Evolutionary conservation across 768 basidiomycete genomes (phyloP).

Genomic region (Cyathus striatus): DNA sequence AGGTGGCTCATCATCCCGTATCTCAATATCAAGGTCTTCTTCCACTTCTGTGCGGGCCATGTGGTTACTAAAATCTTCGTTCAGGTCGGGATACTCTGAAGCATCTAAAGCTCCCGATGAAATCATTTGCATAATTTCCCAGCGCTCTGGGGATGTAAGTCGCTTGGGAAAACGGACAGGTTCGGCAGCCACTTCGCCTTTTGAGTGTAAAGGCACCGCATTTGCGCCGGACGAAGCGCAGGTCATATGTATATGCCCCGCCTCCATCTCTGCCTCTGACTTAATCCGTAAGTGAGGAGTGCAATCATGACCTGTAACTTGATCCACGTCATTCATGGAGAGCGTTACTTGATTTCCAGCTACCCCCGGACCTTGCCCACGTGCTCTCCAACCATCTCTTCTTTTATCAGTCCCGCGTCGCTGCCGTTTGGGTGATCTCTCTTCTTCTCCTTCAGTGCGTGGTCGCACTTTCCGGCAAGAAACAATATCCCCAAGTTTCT

Average conservation of each 20-base stretch:
- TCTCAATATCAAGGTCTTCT: conserved; percentile 95
- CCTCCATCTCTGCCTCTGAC: conserved; percentile 89
- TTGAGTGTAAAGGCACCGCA: conserved; percentile 67
- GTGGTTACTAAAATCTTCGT: conserved; percentile 78
- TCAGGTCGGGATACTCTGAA: conserved; percentile 90
- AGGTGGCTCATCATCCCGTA: conserved; percentile 93
- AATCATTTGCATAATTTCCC: conserved; percentile 99
- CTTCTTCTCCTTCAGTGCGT: conserved; percentile 31
- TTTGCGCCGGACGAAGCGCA: conserved; percentile 80
- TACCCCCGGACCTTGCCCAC: conserved; percentile 59
- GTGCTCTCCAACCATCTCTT: conserved; percentile 32
- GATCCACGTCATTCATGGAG: conserved; percentile 99
- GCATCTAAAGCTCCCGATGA: conserved; percentile 90
- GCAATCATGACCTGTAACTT: conserved; percentile 81
- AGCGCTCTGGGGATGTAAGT: conserved; percentile 92
- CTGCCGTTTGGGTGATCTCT: conserved; percentile 56
- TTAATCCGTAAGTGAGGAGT: conserved; percentile 94
- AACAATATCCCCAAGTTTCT: conserved; percentile 89
- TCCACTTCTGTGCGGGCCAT: conserved; percentile 83
- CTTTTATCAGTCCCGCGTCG: conserved; percentile 43
- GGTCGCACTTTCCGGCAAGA: conserved; percentile 59
- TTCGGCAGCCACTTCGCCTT: conserved; percentile 38
- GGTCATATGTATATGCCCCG: conserved; percentile 60
- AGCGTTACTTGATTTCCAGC: conserved; percentile 77
- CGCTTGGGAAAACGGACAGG: conserved; percentile 79